A percentile compares a stretch with the other conserved stretches of the same genome.
These are phyloP conservation scores for Nasturtium officinale DNA, from an alignment of 345 rosid species.

Conservation along the genomic window DNA sequence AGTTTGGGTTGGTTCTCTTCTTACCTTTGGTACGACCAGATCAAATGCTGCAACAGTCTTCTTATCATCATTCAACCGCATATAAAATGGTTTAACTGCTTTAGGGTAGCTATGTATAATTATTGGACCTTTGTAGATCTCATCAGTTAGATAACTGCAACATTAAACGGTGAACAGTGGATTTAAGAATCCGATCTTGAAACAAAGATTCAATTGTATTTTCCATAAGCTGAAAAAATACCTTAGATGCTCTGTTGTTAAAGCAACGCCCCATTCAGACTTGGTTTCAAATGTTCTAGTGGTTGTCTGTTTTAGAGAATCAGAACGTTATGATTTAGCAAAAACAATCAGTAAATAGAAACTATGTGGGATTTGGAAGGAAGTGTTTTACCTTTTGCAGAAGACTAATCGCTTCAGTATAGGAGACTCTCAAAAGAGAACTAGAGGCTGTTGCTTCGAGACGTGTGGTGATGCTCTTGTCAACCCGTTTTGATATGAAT, in stretches of 20 bases:
- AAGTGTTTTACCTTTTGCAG: conserved; percentile 56
- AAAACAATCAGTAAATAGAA: neutral
- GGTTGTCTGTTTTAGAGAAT: conserved; percentile 47
- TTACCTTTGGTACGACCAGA: conserved; percentile 80
- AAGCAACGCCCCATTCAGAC: conserved; percentile 63
- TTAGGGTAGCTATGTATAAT: conserved; percentile 68
- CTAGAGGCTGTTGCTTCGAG: conserved; percentile 52
- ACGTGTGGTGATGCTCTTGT: conserved; percentile 52
- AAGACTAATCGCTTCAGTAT: conserved; percentile 60
- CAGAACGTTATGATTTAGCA: conserved; percentile 8
- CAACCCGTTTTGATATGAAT: conserved; percentile 64
- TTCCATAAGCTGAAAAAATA: conserved; percentile 27
- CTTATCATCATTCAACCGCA: conserved; percentile 68
- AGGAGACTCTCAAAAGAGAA: conserved; percentile 58
- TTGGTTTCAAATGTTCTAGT: conserved; percentile 56
- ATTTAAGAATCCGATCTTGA: neutral
- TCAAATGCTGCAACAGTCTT: conserved; percentile 92
- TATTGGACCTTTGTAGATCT: conserved; percentile 60
- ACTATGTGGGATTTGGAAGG: neutral
- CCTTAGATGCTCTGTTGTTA: conserved; percentile 83
- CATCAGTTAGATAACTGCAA: conserved; percentile 74
- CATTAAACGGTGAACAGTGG: conserved; percentile 22
- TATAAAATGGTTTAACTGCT: conserved; percentile 65
- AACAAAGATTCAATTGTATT: neutral
- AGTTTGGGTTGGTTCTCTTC: conserved; percentile 15